Conservation (phyloP, 148 eudicot species). For the Cornus kousa region DNA sequence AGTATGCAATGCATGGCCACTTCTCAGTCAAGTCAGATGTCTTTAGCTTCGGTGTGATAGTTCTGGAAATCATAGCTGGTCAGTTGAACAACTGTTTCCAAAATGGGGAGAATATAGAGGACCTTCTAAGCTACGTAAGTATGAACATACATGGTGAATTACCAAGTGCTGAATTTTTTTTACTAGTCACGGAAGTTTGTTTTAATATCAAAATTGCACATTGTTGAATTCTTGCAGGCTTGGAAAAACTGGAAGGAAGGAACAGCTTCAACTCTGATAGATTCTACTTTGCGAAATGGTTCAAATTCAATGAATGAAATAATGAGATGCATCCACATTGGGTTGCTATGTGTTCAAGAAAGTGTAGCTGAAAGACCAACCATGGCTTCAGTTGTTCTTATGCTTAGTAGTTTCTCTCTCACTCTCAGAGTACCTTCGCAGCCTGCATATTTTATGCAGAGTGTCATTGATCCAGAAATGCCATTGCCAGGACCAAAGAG, state of each 20-base stretch:
- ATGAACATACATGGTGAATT: neutral
- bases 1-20: conserved; percentile 33
- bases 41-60: conserved; percentile 46
- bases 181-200: neutral
- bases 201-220: too few relatives aligned
- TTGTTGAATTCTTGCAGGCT: conserved; percentile 23
- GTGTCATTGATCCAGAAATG: neutral
- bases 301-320: conserved; percentile 22
- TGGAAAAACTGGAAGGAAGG: conserved; percentile 48
- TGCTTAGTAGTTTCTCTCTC: conserved; percentile 25
- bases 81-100: conserved; percentile 20
- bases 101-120: conserved; percentile 18
- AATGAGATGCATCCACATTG: conserved; percentile 47
- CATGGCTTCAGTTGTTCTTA: conserved; percentile 43
- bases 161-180: neutral
- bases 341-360: conserved; percentile 34
- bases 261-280: conserved; percentile 18
- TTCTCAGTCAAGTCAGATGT: conserved; percentile 49
- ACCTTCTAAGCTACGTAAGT: conserved; percentile 41
- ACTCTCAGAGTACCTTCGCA: conserved; percentile 15
- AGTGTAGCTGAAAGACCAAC: conserved; percentile 21
- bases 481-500: neutral
- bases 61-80: conserved; percentile 45
- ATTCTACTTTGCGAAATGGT: conserved; percentile 10
- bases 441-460: conserved; percentile 16